Conservation (phyloP, 2,329 filamentous ascomycete genomes). For the Claviceps fusiformis region DNA sequence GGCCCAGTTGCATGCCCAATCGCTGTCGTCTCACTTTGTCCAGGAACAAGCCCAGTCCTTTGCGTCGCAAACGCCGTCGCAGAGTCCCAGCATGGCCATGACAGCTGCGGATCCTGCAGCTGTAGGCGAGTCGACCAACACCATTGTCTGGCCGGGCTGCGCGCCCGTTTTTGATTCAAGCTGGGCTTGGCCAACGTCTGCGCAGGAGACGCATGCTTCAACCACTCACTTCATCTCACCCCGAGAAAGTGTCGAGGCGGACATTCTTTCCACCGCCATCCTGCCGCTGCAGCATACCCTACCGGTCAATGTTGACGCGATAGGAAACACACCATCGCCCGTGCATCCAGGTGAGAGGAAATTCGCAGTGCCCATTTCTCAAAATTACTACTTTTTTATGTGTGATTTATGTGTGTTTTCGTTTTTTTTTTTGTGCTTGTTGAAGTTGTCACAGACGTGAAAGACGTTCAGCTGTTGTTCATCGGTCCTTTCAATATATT, state of each 20-base stretch:
- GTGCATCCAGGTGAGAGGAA: conserved; percentile 1
- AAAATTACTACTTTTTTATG: not conserved
- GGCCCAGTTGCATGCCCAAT: not conserved
- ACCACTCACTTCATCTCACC: not conserved
- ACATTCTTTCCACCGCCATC: not conserved
- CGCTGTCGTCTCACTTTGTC: not conserved
- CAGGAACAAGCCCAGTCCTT: not conserved
- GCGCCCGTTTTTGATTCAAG: conserved; percentile 1
- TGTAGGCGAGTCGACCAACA: not conserved
- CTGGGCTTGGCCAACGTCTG: conserved; percentile 6
- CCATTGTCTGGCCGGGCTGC: not conserved
- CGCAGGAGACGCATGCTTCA: not conserved
- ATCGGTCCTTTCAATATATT: not conserved
- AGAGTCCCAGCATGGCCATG: not conserved
- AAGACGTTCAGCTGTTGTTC: not conserved
- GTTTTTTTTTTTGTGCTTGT: not conserved
- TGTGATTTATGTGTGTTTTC: not conserved
- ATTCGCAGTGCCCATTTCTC: not conserved
- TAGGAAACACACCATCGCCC: not conserved
- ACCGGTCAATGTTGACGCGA: not conserved
- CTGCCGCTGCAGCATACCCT: not conserved
- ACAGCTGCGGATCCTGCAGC: not conserved
- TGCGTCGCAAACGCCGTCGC: not conserved
- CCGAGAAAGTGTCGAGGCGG: not conserved
- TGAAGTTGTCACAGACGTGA: not conserved